Evolutionary conservation across 2,329 filamentous ascomycete species (phyloP), one percentile per base, ranked within the genome.

Genomic region (Pyrenophora teres): DNA sequence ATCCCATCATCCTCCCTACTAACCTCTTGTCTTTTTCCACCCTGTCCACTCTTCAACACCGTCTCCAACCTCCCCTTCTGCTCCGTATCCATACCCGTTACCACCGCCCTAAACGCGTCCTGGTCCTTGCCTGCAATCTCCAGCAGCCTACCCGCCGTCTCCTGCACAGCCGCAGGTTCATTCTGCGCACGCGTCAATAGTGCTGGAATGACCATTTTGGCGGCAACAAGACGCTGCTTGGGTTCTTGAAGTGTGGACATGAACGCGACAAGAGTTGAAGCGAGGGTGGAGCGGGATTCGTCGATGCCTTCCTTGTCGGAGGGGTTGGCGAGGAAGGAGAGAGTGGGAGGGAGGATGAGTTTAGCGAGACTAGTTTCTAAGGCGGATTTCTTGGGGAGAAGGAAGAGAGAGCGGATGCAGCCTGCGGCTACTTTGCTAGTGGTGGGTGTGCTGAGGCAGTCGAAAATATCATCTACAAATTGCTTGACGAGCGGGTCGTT

Each of bases 401-500:
- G 77, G 25, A 97, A 80, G 6, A 97, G 82, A 6, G 92, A 94
- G 50, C 92, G 86, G 60, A 93, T 85, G 74, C 94, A 99, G 67
- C 91, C 92, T 55, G 91, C 89, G 1, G 94, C 92, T 49, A 97
- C 92, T 67, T 90, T 96, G 47, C 90, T 88, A 1, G 90, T 93
- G 83, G 90, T 89, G 57, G 87, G 83, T 66, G 88, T 89, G 45
- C 81, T 84, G 18, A 99, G 82, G 71, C 92, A 96, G 66, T 96
- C 93, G 32, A 93, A 77, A 18, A 96, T 76, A 76, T 96, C 91
- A 59, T 89, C 83, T 3, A 96, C 79, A 63, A 92, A 92, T 47
- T 85, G 84, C 19, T 81, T 78, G 39, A 96, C 83, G 1, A 95
- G 80, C 7, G 87, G 84, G 62, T 97, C 92, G 36, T 83, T 84